Base-by-base conservation (phyloP, 2,329 filamentous ascomycete species). In the Pseudogymnoascus sp. region DNA sequence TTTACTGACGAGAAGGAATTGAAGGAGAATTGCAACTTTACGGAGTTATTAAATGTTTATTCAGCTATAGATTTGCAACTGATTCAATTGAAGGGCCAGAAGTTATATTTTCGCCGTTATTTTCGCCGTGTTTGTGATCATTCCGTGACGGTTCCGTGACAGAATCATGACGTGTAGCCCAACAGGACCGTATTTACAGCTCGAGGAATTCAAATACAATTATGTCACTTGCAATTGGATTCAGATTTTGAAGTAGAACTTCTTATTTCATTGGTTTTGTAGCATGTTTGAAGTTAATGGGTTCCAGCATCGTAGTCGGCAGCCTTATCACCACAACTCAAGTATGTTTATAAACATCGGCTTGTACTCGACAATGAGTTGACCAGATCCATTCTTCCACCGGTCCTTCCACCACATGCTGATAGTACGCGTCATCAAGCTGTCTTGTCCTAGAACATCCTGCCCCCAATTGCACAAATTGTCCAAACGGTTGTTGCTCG, bases 361-460 rank as follows among this genome's bases (percentile, higher is more conserved):
- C 68, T 69, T 67, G 62, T 72, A 71, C 69, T 69, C 72, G 72
- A 74, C 64, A 66, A 65, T 34, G 45, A 23, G 26, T 72, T 74
- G 71, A 73, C 72, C 71, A 69, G 67, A 68, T 67, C 70, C 69
- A 68, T 72, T 73, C 71, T 69, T 67, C 65, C 66, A 64, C 69
- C 66, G 63, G 66, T 64, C 66, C 69, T 68, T 65, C 70, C 69
- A 69, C 70, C 73, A 77, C 71, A 71, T 54, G 73, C 71, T 71
- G 68, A 71, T 70, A 67, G 61, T 70, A 66, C 67, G 70, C 72
- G 72, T 73, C 72, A 74, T 70, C 71, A 72, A 63, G 68, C 66
- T 67, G 60, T 73, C 70, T 67, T 70, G 59, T 72, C 72, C 71
- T 70, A 71, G 71, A 73, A 73, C 71, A 72, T 64, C 65, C 69